These are phyloP conservation scores for Pseudogymnoascus sp. DNA, from an alignment of 2,329 filamentous ascomycete species.

Conservation along the genomic window DNA sequence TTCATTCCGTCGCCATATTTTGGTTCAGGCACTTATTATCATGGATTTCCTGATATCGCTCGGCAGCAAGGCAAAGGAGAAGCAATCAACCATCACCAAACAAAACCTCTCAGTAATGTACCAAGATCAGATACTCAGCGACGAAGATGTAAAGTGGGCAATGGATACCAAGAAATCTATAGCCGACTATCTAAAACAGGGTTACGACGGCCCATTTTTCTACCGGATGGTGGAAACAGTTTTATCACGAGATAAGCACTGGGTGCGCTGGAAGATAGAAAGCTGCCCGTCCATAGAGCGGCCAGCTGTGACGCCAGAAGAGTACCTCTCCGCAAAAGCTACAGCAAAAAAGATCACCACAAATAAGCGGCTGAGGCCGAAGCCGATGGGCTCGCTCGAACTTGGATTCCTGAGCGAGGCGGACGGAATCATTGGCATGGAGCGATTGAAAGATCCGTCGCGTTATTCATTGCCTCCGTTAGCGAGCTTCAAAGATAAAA, in stretches of 20 bases:
- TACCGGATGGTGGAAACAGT: slow-evolving; percentile 96
- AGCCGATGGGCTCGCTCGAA: slow-evolving; percentile 64
- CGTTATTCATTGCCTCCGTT: slow-evolving; percentile 64
- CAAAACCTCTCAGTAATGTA: slow-evolving; percentile 78
- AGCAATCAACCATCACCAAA: slow-evolving; percentile 59
- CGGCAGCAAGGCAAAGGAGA: slow-evolving; percentile 72
- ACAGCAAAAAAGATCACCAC: slow-evolving; percentile 58
- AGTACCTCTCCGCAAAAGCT: slow-evolving; percentile 62
- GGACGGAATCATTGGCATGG: slow-evolving; percentile 53
- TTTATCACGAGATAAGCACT: slow-evolving; percentile 91
- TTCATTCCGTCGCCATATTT: slow-evolving; percentile 85
- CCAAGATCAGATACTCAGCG: slow-evolving; percentile 61
- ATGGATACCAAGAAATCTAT: slow-evolving; percentile 69
- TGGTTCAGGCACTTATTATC: slow-evolving; percentile 90
- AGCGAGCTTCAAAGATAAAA: slow-evolving; percentile 62
- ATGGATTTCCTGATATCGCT: slow-evolving; percentile 93
- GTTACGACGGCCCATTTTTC: slow-evolving; percentile 82
- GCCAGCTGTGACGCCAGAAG: slow-evolving; percentile 58
- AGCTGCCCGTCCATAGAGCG: slow-evolving; percentile 81
- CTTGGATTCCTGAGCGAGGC: slow-evolving; percentile 70
- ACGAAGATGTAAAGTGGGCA: slow-evolving; percentile 89
- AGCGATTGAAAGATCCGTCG: slow-evolving; percentile 57
- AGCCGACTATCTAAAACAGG: slow-evolving; percentile 72
- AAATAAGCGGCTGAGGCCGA: slow-evolving; percentile 61
- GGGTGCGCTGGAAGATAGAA: slow-evolving; percentile 97